phyloP scores from a whole-genome alignment of 345 rosid genomes.

The Aquilaria malaccensis region DNA sequence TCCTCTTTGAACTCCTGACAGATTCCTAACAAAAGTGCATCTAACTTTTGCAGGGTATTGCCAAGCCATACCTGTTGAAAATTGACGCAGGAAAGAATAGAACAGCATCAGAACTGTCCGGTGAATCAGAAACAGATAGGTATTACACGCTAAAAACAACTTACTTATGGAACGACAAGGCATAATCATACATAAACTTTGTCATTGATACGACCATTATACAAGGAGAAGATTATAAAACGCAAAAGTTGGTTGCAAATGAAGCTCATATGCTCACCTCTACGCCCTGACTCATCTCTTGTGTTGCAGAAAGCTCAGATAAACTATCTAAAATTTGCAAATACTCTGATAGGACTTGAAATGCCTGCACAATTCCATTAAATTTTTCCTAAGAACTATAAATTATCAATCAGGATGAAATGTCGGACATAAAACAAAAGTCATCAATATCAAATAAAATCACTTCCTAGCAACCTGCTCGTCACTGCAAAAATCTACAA shows the following conservation, averaged over 20 bases:
- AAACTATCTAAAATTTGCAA: slow-evolving; percentile 88
- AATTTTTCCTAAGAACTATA: slow-evolving; percentile 4
- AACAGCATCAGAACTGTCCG: slow-evolving; percentile 12
- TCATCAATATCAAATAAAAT: not conserved
- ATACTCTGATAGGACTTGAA: slow-evolving; percentile 95
- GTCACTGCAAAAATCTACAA: too few species aligned
- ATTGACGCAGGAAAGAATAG: slow-evolving; percentile 19
- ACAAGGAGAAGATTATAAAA: not conserved
- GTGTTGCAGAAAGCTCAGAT: slow-evolving; percentile 76
- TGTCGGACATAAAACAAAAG: not conserved
- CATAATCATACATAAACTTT: not conserved
- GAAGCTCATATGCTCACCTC: slow-evolving; percentile 50
- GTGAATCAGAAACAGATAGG: slow-evolving; percentile 3
- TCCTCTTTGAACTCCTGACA: slow-evolving; percentile 95
- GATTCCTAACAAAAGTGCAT: slow-evolving; percentile 85
- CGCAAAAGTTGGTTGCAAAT: not conserved
- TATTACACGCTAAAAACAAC: slow-evolving; percentile 4
- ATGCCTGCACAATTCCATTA: slow-evolving; percentile 54
- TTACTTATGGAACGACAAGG: not conserved
- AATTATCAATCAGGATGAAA: slow-evolving; percentile 8
- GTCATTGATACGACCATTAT: not conserved
- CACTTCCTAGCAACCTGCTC: too few species aligned
- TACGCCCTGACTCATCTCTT: slow-evolving; percentile 94
- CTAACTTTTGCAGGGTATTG: slow-evolving; percentile 92
- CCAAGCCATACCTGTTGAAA: slow-evolving; percentile 87